A percentile compares a stretch with the other conserved stretches of the same genome.
These are phyloP conservation scores for Kandelia obovata DNA, from an alignment of 345 rosid species.

Conservation along the genomic window DNA sequence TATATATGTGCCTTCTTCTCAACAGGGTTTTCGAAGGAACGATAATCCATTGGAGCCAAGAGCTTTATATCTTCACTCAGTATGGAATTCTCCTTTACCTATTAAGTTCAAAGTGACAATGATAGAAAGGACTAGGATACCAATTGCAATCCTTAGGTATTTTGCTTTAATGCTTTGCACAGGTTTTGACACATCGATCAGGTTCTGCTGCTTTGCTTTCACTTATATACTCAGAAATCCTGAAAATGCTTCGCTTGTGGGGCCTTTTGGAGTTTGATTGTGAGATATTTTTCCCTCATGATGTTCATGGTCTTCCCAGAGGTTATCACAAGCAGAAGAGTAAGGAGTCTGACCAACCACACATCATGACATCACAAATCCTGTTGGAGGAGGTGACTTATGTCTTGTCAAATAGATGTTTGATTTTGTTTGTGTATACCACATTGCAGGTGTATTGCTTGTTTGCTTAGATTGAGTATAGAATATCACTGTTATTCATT, in stretches of 20 bases:
- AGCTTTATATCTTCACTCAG: conserved; percentile 59
- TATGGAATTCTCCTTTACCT: conserved; percentile 21
- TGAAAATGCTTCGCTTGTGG: conserved; percentile 61
- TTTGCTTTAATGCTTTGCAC: conserved; percentile 20
- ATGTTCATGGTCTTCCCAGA: conserved; percentile 48
- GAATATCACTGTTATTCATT: too few relatives aligned
- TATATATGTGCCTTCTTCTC: conserved; percentile 6
- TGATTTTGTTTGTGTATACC: neutral
- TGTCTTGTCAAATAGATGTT: neutral
- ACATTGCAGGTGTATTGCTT: too few relatives aligned
- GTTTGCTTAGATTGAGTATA: too few relatives aligned
- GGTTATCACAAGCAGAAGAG: conserved; percentile 60
- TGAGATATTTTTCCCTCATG: conserved; percentile 56
- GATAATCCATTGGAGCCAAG: conserved; percentile 39
- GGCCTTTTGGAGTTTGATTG: conserved; percentile 56
- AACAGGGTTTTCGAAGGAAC: conserved; percentile 51
- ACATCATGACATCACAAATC: conserved; percentile 47
- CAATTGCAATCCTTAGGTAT: conserved; percentile 1
- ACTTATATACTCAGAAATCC: conserved; percentile 50
- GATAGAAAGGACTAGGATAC: neutral
- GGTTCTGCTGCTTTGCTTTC: conserved; percentile 60
- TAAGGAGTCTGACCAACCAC: conserved; percentile 52
- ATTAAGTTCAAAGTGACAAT: conserved; percentile 2
- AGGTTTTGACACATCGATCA: conserved; percentile 63
- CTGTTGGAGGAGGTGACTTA: conserved; percentile 41